A percentile compares a stretch with the other conserved stretches of the same genome.
These are phyloP conservation scores for Colletotrichum cereale DNA, from an alignment of 2,329 filamentous ascomycete genomes.

Conservation along the genomic window DNA sequence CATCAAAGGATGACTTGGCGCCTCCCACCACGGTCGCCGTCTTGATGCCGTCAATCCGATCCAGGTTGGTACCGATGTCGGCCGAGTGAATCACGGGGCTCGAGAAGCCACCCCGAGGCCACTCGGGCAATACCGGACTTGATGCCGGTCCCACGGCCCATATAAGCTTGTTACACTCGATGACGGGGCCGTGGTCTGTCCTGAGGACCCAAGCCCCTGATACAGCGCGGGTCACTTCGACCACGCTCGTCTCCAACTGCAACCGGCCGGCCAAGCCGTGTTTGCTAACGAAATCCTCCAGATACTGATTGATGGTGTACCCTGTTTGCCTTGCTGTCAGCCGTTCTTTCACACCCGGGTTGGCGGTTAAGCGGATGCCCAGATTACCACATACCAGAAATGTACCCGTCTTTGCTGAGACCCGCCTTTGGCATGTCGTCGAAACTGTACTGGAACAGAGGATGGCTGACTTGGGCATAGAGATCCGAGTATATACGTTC, in stretches of 20 bases:
- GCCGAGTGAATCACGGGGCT: slow-evolving; percentile 47
- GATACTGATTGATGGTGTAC: not conserved
- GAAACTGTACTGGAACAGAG: not conserved
- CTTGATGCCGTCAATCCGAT: not conserved
- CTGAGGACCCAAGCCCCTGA: slow-evolving; percentile 45
- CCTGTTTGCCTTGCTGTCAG: too few relatives aligned
- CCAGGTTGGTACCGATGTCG: slow-evolving; percentile 41
- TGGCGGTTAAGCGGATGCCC: too few relatives aligned
- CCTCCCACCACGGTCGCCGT: slow-evolving; percentile 48
- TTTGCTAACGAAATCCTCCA: not conserved
- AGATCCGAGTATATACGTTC: not conserved
- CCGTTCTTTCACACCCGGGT: too few relatives aligned
- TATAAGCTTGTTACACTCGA: slow-evolving; percentile 44
- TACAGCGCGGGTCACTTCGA: not conserved
- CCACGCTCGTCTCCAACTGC: not conserved
- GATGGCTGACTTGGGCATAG: slow-evolving; percentile 1
- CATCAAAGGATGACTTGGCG: slow-evolving; percentile 51
- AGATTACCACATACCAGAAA: not conserved
- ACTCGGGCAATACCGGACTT: slow-evolving; percentile 43
- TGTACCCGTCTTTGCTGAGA: not conserved
- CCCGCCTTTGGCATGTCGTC: not conserved
- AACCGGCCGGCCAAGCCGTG: not conserved
- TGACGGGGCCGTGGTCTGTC: slow-evolving; percentile 32
- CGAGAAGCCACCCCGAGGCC: slow-evolving; percentile 42
- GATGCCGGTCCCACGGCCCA: slow-evolving; percentile 44